phyloP scores from a whole-genome alignment of 805 yeast genomes.

The Allodekkera sacchari region DNA sequence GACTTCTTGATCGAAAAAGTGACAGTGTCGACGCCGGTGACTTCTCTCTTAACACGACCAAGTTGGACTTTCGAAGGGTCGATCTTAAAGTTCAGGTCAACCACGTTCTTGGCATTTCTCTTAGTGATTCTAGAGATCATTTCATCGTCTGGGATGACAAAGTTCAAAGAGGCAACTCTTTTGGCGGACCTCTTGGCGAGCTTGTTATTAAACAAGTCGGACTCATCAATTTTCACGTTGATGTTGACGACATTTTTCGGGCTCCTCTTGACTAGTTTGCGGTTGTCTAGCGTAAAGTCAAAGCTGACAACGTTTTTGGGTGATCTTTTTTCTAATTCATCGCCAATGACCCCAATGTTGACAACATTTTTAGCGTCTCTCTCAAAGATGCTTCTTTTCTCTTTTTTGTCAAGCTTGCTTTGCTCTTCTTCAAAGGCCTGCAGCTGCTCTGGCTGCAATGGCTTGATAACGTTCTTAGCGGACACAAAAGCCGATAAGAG shows the following conservation, averaged over 20 bases:
- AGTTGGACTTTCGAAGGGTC: constrained; percentile 7
- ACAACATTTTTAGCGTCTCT: constrained; percentile 9
- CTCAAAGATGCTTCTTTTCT: too few species aligned
- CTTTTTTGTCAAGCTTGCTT: too few species aligned
- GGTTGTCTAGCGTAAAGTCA: constrained; percentile 7
- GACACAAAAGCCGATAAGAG: too few species aligned
- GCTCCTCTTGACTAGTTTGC: constrained; percentile 8
- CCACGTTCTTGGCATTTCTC: constrained; percentile 13
- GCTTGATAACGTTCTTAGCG: too few species aligned
- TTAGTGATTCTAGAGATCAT: constrained; percentile 5
- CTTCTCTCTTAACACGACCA: constrained; percentile 8
- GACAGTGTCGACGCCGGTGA: constrained; percentile 2
- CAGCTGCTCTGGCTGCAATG: too few species aligned
- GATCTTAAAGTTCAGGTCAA: constrained; percentile 7
- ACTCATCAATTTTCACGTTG: constrained; percentile 11
- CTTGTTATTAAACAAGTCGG: constrained; percentile 3
- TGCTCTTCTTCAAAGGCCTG: too few species aligned
- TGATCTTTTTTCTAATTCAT: neutral
- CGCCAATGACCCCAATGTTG: neutral
- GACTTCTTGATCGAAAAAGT: too few species aligned
- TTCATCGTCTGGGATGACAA: constrained; percentile 11
- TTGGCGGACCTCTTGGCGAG: constrained; percentile 15
- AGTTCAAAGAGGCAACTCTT: constrained; percentile 10
- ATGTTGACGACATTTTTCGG: constrained; percentile 11
- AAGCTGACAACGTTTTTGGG: constrained; percentile 5